A percentile compares a stretch with the other conserved stretches of the same genome.
Conservation (phyloP, 2,329 filamentous ascomycete genomes). For the Neoarthrinium moseri region DNA sequence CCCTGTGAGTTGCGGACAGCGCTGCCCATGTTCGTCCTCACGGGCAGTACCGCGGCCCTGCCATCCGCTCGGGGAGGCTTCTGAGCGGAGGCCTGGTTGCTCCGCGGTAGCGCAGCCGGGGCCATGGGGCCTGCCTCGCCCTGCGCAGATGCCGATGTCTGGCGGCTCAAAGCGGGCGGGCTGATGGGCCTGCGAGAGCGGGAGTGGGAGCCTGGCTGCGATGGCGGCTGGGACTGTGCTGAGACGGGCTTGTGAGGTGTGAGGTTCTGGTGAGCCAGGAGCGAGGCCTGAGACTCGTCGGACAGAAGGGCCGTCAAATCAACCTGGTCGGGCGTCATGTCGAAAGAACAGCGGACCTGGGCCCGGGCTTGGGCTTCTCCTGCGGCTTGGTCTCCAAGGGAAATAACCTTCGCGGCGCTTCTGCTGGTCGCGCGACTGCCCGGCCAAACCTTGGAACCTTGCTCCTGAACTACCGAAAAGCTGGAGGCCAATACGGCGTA, state of each 20-base stretch:
- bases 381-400: too few relatives aligned
- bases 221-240: constrained; percentile 12
- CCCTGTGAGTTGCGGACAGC: constrained; percentile 14
- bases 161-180: constrained; percentile 15
- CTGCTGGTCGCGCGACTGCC: too few relatives aligned
- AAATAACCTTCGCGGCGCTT: neutral
- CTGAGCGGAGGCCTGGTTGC: constrained; percentile 15
- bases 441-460: too few relatives aligned
- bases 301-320: constrained; percentile 20
- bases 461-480: too few relatives aligned
- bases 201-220: constrained; percentile 17
- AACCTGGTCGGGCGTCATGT: constrained; percentile 10
- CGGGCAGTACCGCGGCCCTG: constrained; percentile 13
- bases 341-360: neutral
- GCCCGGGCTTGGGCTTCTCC: neutral
- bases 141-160: constrained; percentile 11
- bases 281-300: constrained; percentile 24
- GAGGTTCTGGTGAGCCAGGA: neutral
- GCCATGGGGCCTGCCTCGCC: constrained; percentile 12
- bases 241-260: constrained; percentile 9
- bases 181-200: constrained; percentile 19
- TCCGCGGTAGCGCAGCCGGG: constrained; percentile 17
- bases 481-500: too few relatives aligned
- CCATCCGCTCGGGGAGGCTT: constrained; percentile 18
- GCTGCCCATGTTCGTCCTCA: constrained; percentile 13